phyloP scores from a whole-genome alignment of 75 land plant genomes.

The Chamaecyparis obtusa region DNA sequence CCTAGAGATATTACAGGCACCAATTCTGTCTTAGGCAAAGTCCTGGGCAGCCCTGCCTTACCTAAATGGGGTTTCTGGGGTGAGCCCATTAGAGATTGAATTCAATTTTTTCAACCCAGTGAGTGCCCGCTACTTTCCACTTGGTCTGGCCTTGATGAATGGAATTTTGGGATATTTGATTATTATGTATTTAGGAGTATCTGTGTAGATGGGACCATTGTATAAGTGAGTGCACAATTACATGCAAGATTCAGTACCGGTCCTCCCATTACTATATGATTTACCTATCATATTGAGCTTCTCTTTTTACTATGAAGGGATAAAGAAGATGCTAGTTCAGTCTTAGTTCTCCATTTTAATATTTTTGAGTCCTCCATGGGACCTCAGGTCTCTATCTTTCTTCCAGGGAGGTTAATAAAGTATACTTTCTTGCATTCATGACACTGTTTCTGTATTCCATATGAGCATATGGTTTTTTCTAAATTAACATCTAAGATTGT shows the following conservation, averaged over 20 bases:
- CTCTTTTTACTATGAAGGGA: background rate
- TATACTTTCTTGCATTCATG: background rate
- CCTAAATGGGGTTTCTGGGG: background rate
- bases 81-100: background rate
- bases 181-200: background rate
- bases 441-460: background rate
- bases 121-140: background rate
- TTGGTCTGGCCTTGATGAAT: background rate
- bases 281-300: background rate
- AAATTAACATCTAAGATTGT: background rate
- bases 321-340: background rate
- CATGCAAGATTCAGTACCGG: background rate
- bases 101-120: background rate
- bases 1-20: background rate
- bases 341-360: background rate
- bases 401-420: background rate
- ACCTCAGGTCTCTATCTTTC: background rate
- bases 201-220: background rate
- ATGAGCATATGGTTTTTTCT: background rate
- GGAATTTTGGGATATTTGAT: background rate
- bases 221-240: background rate
- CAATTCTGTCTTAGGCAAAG: background rate
- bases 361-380: background rate
- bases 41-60: background rate
- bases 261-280: background rate